Evolutionary conservation across 495 filamentous ascomycete genomes (phyloP).

Genomic region (Pyronema domesticum): DNA sequence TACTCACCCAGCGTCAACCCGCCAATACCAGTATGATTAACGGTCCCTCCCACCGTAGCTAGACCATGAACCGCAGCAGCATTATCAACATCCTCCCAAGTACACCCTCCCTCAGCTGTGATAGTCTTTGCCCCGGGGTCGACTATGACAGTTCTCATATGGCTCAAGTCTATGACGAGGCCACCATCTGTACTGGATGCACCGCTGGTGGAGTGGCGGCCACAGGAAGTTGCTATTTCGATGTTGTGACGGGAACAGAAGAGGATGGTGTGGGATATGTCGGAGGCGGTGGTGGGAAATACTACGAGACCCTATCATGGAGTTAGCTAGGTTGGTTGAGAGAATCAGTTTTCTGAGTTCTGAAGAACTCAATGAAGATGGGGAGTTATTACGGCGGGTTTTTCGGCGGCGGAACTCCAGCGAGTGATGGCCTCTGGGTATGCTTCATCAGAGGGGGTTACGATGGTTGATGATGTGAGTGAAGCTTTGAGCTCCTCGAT

Average conservation of each 20-base stretch:
- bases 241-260: not conserved
- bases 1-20: slow-evolving; percentile 37
- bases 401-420: not conserved
- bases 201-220: not conserved
- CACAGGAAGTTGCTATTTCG: not conserved
- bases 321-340: not conserved
- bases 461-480: not conserved
- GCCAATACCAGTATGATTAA: slow-evolving; percentile 42
- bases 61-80: slow-evolving; percentile 32
- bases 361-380: not conserved
- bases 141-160: not conserved
- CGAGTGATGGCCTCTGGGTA: not conserved
- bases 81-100: slow-evolving; percentile 40
- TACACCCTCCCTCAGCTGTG: slow-evolving; percentile 35
- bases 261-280: not conserved
- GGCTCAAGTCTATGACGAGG: not conserved
- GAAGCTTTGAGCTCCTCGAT: not conserved
- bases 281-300: not conserved
- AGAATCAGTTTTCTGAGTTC: not conserved
- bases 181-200: not conserved
- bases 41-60: slow-evolving; percentile 41
- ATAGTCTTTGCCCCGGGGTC: slow-evolving; percentile 26
- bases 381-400: not conserved
- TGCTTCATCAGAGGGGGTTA: not conserved
- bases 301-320: not conserved